A percentile compares a stretch with the other conserved stretches of the same genome.
These are phyloP conservation scores for Obelidium mucronatum DNA, from an alignment of 192 early-diverging fungal genomes.

Conservation along the genomic window DNA sequence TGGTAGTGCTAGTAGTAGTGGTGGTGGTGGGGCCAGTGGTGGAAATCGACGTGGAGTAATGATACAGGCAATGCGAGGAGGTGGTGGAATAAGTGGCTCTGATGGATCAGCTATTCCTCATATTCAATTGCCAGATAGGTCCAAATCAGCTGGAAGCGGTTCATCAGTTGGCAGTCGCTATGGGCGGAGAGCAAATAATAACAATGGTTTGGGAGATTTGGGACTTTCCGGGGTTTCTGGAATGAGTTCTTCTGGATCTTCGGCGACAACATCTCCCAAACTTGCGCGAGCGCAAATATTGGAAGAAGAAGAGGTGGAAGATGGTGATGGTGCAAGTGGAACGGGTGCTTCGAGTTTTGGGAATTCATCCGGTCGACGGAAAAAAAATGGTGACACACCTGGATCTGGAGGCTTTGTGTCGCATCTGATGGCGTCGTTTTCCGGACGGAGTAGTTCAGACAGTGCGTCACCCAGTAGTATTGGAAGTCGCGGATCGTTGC, in stretches of 20 bases:
- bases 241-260: background rate
- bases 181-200: background rate
- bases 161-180: background rate
- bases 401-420: conserved; percentile 1
- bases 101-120: background rate
- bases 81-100: background rate
- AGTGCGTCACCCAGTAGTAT: background rate
- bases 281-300: background rate
- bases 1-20: background rate
- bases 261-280: background rate
- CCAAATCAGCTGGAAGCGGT: background rate
- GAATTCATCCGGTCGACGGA: background rate
- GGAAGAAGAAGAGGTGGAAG: conserved; percentile 2
- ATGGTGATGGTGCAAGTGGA: background rate
- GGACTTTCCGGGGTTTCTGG: background rate
- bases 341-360: background rate
- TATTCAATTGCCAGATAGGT: background rate
- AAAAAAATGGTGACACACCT: background rate
- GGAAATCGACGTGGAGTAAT: conserved; percentile 1
- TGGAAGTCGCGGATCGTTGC: background rate
- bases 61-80: conserved; percentile 8
- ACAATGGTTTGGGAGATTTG: background rate
- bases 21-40: background rate
- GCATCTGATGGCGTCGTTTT: conserved; percentile 1
- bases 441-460: background rate